These are phyloP conservation scores for Coprinopsis marcescibilis DNA, from an alignment of 768 basidiomycete genomes.

Conservation along the genomic window DNA sequence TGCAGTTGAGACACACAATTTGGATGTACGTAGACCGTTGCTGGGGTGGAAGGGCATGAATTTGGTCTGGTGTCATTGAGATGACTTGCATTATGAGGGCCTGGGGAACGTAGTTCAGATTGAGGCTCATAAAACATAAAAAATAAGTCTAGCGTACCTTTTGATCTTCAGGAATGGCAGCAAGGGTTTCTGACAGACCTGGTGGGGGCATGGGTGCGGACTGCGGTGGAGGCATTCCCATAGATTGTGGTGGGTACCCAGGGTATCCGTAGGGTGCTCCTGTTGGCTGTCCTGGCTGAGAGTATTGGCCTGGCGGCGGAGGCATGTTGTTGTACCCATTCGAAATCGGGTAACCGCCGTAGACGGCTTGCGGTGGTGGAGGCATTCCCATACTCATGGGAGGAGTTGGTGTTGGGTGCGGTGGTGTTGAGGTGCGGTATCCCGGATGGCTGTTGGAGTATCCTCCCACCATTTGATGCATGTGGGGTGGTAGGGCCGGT, in stretches of 20 bases:
- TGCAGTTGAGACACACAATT: constrained; percentile 50
- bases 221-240: constrained; percentile 16
- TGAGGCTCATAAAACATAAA: neutral
- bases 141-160: constrained; percentile 37
- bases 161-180: constrained; percentile 61
- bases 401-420: constrained; percentile 5
- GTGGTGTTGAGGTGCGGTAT: constrained; percentile 27
- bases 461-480: constrained; percentile 21
- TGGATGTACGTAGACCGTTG: constrained; percentile 79
- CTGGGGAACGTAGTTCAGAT: constrained; percentile 24
- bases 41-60: constrained; percentile 63
- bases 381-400: too few relatives aligned
- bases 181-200: constrained; percentile 36
- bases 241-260: constrained; percentile 12
- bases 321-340: constrained; percentile 16
- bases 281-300: constrained; percentile 11
- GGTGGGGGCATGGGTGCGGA: constrained; percentile 21
- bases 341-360: constrained; percentile 16
- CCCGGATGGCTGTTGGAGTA: constrained; percentile 25
- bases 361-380: constrained; percentile 6
- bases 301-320: constrained; percentile 13
- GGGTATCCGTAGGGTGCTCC: constrained; percentile 12
- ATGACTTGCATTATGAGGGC: constrained; percentile 75
- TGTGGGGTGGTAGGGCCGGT: constrained; percentile 44
- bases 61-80: constrained; percentile 80